A percentile compares a stretch with the other conserved stretches of the same genome.
Evolutionary conservation across 2,329 filamentous ascomycete genomes (phyloP).

Genomic region (Tolypocladium guangdongense): DNA sequence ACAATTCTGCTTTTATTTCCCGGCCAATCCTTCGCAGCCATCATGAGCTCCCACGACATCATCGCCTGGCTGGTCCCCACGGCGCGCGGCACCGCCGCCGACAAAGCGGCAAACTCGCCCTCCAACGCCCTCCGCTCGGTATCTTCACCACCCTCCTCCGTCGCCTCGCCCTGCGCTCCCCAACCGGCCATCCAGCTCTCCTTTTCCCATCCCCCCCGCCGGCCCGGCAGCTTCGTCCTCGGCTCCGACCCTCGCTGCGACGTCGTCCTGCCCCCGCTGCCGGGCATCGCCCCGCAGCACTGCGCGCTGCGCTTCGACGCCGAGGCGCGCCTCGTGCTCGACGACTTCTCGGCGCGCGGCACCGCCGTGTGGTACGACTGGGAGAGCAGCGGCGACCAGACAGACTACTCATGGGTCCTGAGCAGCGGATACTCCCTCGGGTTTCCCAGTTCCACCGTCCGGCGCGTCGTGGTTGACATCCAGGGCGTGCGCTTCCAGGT

Average conservation of each 20-base stretch:
- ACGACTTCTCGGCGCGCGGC: constrained; percentile 25
- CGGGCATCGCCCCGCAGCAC: constrained; percentile 24
- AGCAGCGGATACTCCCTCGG: constrained; percentile 9
- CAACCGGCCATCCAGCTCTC: constrained; percentile 21
- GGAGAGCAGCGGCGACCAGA: constrained; percentile 25
- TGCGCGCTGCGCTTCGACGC: constrained; percentile 28
- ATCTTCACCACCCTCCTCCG: constrained; percentile 17
- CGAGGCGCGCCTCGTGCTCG: constrained; percentile 24
- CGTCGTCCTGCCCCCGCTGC: constrained; percentile 22
- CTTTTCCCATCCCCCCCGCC: constrained; percentile 22
- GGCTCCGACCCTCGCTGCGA: constrained; percentile 28
- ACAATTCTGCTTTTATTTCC: not conserved
- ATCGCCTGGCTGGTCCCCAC: constrained; percentile 30
- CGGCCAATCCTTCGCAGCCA: constrained; percentile 6
- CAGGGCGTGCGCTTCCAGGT: constrained; percentile 28
- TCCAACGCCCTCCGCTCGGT: constrained; percentile 19
- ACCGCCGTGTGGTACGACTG: constrained; percentile 32
- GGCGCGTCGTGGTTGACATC: constrained; percentile 26
- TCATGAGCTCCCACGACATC: constrained; percentile 14
- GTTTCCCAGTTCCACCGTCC: constrained; percentile 20
- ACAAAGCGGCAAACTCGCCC: constrained; percentile 19
- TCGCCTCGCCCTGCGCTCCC: constrained; percentile 13
- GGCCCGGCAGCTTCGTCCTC: constrained; percentile 25
- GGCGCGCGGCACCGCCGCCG: constrained; percentile 19
- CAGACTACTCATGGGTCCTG: constrained; percentile 25